phyloP scores from a whole-genome alignment of 768 basidiomycete genomes.

The Imleria badia region DNA sequence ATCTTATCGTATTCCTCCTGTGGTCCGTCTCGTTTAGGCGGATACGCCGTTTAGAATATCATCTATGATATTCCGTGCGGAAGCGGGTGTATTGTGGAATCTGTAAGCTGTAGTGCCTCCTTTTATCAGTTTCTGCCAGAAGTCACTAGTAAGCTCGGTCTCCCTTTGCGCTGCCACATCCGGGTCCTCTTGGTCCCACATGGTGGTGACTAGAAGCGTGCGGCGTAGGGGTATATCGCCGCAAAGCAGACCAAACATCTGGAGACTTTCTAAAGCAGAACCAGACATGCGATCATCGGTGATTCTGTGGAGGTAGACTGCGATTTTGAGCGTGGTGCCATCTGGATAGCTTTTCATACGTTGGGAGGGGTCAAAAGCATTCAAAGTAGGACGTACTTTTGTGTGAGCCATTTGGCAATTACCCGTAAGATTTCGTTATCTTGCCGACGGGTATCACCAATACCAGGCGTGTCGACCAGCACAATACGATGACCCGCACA shows the following conservation, averaged over 20 bases:
- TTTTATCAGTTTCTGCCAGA: conserved; percentile 17
- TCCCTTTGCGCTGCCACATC: conserved; percentile 15
- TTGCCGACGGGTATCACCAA: conserved; percentile 19
- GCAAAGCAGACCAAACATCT: conserved; percentile 37
- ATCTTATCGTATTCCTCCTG: conserved; percentile 12
- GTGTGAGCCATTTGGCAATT: conserved; percentile 18
- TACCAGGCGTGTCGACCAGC: conserved; percentile 21
- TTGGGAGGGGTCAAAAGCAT: background rate
- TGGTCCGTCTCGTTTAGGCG: conserved; percentile 22
- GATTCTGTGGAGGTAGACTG: conserved; percentile 35
- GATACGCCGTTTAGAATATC: background rate
- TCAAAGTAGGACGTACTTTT: conserved; percentile 9
- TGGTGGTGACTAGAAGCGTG: conserved; percentile 38
- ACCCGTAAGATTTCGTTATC: conserved; percentile 9
- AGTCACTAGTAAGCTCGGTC: conserved; percentile 22
- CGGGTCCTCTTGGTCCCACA: conserved; percentile 33
- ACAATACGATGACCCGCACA: background rate
- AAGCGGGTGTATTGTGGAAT: background rate
- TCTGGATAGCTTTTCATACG: conserved; percentile 8
- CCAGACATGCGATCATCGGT: conserved; percentile 36
- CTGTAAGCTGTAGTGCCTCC: background rate
- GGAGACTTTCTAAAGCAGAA: conserved; percentile 30
- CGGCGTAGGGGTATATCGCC: conserved; percentile 30
- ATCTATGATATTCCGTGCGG: background rate
- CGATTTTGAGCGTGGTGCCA: conserved; percentile 8